These are phyloP conservation scores for Xylariaceae sp. DNA, from an alignment of 2,329 filamentous ascomycete species.

Conservation along the genomic window DNA sequence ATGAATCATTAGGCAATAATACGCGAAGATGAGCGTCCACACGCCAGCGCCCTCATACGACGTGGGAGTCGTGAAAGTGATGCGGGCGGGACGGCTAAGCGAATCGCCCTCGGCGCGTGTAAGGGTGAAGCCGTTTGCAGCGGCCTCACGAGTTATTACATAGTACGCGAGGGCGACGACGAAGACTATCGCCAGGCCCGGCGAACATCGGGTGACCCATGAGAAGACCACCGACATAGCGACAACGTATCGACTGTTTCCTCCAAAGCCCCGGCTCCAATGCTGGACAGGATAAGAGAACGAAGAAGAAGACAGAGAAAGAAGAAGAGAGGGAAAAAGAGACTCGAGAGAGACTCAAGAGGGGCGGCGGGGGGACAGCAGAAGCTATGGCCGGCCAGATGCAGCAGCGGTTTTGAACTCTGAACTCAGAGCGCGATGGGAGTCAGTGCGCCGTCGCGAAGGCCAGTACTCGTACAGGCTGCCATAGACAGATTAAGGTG, in stretches of 20 bases:
- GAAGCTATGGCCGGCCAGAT: slow-evolving; percentile 20
- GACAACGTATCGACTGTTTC: slow-evolving; percentile 22
- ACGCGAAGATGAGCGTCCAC: slow-evolving; percentile 53
- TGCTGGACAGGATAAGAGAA: not conserved
- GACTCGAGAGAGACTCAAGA: not conserved
- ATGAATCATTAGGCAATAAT: slow-evolving; percentile 62
- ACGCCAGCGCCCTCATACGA: slow-evolving; percentile 40
- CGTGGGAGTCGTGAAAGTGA: slow-evolving; percentile 29
- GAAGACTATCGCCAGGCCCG: slow-evolving; percentile 50
- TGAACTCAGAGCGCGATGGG: slow-evolving; percentile 21
- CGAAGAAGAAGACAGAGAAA: slow-evolving; percentile 5
- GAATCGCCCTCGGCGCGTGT: slow-evolving; percentile 36
- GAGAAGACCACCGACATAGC: slow-evolving; percentile 48
- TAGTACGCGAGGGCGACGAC: slow-evolving; percentile 48
- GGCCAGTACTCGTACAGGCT: slow-evolving; percentile 14
- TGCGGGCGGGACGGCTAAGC: slow-evolving; percentile 32
- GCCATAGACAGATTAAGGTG: slow-evolving; percentile 13
- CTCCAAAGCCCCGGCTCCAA: slow-evolving; percentile 20
- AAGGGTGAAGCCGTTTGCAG: slow-evolving; percentile 40
- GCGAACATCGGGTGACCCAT: slow-evolving; percentile 50
- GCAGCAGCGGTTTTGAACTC: slow-evolving; percentile 17
- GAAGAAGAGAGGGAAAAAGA: slow-evolving; percentile 19
- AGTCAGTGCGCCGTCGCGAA: slow-evolving; percentile 16
- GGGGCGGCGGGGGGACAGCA: slow-evolving; percentile 13
- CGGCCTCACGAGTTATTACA: slow-evolving; percentile 49